Evolutionary conservation across 2,329 filamentous ascomycete genomes (phyloP), one percentile per base, ranked within the genome.

Genomic region (Penicillium sp.): DNA sequence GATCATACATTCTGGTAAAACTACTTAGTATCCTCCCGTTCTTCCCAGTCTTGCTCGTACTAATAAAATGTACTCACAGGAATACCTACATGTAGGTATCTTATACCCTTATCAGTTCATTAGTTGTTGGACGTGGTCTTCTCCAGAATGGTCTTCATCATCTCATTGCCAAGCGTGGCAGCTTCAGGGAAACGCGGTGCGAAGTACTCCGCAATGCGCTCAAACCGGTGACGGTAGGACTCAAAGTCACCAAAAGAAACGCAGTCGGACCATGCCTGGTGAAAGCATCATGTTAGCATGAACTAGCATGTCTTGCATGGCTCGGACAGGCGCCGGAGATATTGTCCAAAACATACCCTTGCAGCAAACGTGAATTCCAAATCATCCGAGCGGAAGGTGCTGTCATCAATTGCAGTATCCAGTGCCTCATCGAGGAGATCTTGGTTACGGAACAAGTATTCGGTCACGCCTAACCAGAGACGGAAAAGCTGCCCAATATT

Each of bases 281-380:
- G 42, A 29, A 51, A 17, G 51, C 10, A 49, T 33, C 33, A 48
- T 6, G 21, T 53, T 48, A 49, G 39, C 12, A 29, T 15, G n/a
- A 31, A 27, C 21, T 17, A 4, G 2, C 2, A 15, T 36, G 10
- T 21, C 17, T 13, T 12, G 5, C 6, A 23, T 17, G 27, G 17
- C 19, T 17, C 19, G 15, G 15, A 23, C 17, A 52, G 33, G 13
- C 4, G 44, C 49, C 10, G 45, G 13, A 12, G 21, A 48, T 19
- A 47, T 45, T 7, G 9, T 52, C 9, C 39, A 25, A 49, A 39
- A 73, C 78, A 72, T 73, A 84, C 82, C 55, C 93, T 82, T 27
- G 96, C 96, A 1, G 94, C 96, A 78, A 99, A 97, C 0, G 93
- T 96, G 72, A 99, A 99, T 76, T 99, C 94, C 56, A 99, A 80